phyloP scores from a whole-genome alignment of 495 filamentous ascomycete genomes.

The Staphylotrichum longicolle region DNA sequence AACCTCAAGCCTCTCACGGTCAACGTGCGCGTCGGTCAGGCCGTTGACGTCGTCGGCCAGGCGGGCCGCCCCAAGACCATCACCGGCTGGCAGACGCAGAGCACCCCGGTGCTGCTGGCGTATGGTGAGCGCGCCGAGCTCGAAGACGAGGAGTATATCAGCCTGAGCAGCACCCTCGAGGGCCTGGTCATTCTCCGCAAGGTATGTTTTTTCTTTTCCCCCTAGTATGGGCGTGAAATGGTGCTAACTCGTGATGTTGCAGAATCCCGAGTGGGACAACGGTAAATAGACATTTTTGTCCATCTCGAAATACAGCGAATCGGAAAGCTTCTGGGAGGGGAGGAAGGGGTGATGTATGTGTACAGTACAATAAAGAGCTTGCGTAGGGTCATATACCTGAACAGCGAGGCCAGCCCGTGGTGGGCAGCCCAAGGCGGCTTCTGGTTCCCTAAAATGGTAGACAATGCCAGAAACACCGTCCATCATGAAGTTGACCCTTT shows the following conservation, averaged over 20 bases:
- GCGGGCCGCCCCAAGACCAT: conserved; percentile 97
- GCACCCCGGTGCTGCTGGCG: conserved; percentile 88
- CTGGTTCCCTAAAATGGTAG: conserved; percentile 16
- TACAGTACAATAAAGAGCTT: conserved; percentile 21
- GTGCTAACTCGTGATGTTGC: conserved; percentile 24
- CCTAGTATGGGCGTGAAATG: not conserved
- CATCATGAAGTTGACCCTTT: no score
- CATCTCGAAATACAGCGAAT: no score
- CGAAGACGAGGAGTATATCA: conserved; percentile 96
- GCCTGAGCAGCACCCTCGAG: conserved; percentile 84
- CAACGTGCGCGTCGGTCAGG: conserved; percentile 95
- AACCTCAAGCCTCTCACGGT: conserved; percentile 89
- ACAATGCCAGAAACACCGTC: not conserved
- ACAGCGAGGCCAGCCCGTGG: not conserved
- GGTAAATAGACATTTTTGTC: conserved; percentile 35
- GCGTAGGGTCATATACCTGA: not conserved
- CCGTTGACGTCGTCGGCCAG: conserved; percentile 96
- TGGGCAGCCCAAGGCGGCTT: not conserved
- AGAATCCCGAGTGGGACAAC: conserved; percentile 52
- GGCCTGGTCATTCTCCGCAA: conserved; percentile 95
- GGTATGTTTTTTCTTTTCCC: conserved; percentile 50
- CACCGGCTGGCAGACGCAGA: conserved; percentile 99
- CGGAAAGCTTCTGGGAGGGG: not conserved
- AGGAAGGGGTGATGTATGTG: conserved; percentile 18
- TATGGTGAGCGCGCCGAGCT: conserved; percentile 94